phyloP scores from a whole-genome alignment of 345 rosid genomes.

The Citrus sp. region DNA sequence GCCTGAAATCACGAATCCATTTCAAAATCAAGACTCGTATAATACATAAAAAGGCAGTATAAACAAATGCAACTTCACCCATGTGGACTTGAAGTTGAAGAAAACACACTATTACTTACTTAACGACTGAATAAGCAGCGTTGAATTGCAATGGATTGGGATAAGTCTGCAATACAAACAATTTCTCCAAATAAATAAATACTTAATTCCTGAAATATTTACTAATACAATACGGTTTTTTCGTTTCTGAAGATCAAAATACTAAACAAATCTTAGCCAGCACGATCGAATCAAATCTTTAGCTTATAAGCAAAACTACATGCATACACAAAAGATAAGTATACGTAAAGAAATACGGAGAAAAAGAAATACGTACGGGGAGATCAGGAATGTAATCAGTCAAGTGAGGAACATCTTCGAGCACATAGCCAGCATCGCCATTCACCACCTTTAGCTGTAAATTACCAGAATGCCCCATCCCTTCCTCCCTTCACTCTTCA shows the following conservation, averaged over 20 bases:
- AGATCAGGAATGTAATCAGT: constrained; percentile 68
- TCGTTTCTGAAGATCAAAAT: background rate
- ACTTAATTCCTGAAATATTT: background rate
- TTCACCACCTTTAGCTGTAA: constrained; percentile 30
- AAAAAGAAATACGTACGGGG: constrained; percentile 33
- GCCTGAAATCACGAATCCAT: constrained; percentile 43
- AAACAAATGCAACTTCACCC: background rate
- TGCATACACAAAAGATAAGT: background rate
- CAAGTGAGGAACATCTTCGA: constrained; percentile 80
- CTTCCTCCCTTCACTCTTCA: background rate
- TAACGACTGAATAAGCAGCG: constrained; percentile 64
- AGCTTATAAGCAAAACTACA: background rate
- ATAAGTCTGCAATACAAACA: constrained; percentile 42
- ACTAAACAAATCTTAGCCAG: background rate
- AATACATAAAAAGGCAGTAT: no score
- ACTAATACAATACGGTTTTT: background rate
- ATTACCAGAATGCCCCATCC: constrained; percentile 12
- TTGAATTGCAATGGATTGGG: constrained; percentile 59
- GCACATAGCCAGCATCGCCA: constrained; percentile 61
- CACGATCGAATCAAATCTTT: background rate
- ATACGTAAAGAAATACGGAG: background rate
- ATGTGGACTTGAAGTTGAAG: background rate
- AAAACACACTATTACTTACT: constrained; percentile 33
- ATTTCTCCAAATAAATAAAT: constrained; percentile 7
- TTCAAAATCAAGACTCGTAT: background rate